Evolutionary conservation across 768 basidiomycete species (phyloP).

Genomic region (Suillus cothurnatus): DNA sequence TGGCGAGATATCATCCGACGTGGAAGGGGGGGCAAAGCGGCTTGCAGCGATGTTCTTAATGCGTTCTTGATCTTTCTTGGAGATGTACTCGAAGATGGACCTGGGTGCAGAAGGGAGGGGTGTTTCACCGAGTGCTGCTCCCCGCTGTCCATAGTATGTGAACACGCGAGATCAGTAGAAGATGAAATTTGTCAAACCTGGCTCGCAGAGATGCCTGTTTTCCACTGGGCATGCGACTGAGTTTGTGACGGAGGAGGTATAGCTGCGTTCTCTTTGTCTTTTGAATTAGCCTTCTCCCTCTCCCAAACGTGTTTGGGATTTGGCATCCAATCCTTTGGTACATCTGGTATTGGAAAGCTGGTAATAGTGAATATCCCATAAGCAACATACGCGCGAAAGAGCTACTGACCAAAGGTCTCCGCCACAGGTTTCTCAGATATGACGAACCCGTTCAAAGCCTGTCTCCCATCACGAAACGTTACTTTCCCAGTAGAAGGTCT

Average conservation of each 20-base stretch:
- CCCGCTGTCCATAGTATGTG: slow-evolving; percentile 58
- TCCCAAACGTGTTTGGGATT: slow-evolving; percentile 81
- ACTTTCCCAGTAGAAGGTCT: slow-evolving; percentile 10
- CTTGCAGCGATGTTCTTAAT: slow-evolving; percentile 59
- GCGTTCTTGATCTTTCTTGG: slow-evolving; percentile 88
- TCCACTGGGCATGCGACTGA: slow-evolving; percentile 53
- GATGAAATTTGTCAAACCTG: slow-evolving; percentile 50
- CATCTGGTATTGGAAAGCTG: slow-evolving; percentile 84
- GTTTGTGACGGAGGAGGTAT: slow-evolving; percentile 25
- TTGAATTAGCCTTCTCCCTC: slow-evolving; percentile 37
- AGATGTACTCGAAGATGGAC: slow-evolving; percentile 94
- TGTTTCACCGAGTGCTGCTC: slow-evolving; percentile 80
- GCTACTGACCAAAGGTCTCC: slow-evolving; percentile 64
- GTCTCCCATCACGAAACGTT: slow-evolving; percentile 74
- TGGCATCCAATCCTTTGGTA: slow-evolving; percentile 85
- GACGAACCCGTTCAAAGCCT: slow-evolving; percentile 75
- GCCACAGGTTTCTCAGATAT: slow-evolving; percentile 66
- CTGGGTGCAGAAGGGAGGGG: slow-evolving; percentile 66
- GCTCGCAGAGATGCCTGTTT: slow-evolving; percentile 64
- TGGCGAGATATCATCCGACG: slow-evolving; percentile 29
- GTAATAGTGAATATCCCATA: slow-evolving; percentile 1
- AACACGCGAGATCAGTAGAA: slow-evolving; percentile 1
- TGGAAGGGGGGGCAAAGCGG: slow-evolving; percentile 26
- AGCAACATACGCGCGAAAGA: not conserved
- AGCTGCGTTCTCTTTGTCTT: slow-evolving; percentile 49